A percentile compares a stretch with the other conserved stretches of the same genome.
Evolutionary conservation across 257 asterid species (phyloP).

Genomic region (Gardenia jasminoides): DNA sequence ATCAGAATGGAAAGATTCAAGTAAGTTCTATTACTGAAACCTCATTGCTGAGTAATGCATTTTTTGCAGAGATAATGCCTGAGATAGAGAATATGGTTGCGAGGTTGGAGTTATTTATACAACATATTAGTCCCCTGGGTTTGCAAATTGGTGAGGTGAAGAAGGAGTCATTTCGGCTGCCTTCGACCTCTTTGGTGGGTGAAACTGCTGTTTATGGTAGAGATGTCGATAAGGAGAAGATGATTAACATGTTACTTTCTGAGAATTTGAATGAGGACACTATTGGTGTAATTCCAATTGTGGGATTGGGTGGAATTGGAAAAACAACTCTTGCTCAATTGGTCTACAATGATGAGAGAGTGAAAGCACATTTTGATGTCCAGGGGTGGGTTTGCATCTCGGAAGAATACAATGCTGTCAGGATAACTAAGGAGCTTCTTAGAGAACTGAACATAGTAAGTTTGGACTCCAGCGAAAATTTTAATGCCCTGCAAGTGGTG

Average conservation of each 20-base stretch:
- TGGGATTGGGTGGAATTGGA: constrained; percentile 24
- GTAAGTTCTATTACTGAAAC: background rate
- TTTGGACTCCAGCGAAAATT: constrained; percentile 25
- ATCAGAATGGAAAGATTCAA: background rate
- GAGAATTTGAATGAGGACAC: background rate
- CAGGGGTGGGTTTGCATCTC: constrained; percentile 57
- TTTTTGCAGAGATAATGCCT: background rate
- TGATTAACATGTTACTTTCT: constrained; percentile 4
- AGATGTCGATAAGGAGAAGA: constrained; percentile 8
- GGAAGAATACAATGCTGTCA: constrained; percentile 39
- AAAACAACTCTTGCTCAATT: constrained; percentile 38
- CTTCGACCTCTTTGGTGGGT: constrained; percentile 23
- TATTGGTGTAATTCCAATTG: constrained; percentile 8
- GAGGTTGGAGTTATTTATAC: constrained; percentile 7
- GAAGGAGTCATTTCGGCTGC: background rate
- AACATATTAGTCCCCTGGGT: constrained; percentile 4
- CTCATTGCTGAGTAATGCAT: background rate
- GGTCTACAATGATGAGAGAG: constrained; percentile 38
- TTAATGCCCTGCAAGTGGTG: constrained; percentile 44
- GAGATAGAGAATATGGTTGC: constrained; percentile 9
- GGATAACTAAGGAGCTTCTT: constrained; percentile 36
- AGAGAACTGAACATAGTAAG: constrained; percentile 27
- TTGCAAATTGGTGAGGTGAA: background rate
- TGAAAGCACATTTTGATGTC: constrained; percentile 32
- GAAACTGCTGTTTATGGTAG: constrained; percentile 12